Conservation (phyloP, 225 moss, liverwort and hornwort genomes). For the Bryum argenteum region DNA sequence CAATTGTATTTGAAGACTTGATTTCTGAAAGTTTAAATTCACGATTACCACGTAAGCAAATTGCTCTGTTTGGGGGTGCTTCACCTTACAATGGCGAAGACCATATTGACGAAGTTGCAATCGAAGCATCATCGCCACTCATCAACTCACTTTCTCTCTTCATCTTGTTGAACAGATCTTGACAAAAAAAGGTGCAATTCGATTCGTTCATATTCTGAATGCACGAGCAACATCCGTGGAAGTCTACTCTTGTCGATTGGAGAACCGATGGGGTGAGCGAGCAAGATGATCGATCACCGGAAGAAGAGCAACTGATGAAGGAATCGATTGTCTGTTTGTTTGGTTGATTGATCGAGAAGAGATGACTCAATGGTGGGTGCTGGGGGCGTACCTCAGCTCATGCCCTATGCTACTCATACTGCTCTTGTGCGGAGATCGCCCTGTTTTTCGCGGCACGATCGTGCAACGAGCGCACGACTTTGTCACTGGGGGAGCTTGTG, state of each 20-base stretch:
- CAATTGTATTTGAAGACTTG: too few species aligned
- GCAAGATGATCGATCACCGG: not conserved
- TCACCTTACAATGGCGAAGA: too few species aligned
- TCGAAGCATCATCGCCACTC: too few species aligned
- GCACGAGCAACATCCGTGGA: not conserved
- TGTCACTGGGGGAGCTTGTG: slow-evolving; percentile 69
- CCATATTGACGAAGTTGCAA: too few species aligned
- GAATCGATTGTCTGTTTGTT: too few species aligned
- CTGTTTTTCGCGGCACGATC: slow-evolving; percentile 69
- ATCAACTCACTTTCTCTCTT: too few species aligned
- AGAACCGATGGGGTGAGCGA: not conserved
- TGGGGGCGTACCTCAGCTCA: slow-evolving; percentile 51
- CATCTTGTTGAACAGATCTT: too few species aligned
- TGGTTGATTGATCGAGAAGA: not conserved
- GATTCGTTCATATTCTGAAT: too few species aligned
- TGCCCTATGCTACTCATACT: slow-evolving; percentile 58
- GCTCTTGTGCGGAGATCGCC: slow-evolving; percentile 84
- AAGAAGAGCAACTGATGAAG: slow-evolving; percentile 2
- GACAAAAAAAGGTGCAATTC: too few species aligned
- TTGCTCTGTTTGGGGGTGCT: too few species aligned
- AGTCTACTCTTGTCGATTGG: not conserved
- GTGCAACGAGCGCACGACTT: slow-evolving; percentile 68
- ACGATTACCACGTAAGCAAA: too few species aligned
- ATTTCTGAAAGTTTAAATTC: too few species aligned
- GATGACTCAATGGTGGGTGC: slow-evolving; percentile 56